A percentile compares a stretch with the other conserved stretches of the same genome.
Evolutionary conservation across 345 rosid genomes (phyloP).

Genomic region (Syzygium oleosum): DNA sequence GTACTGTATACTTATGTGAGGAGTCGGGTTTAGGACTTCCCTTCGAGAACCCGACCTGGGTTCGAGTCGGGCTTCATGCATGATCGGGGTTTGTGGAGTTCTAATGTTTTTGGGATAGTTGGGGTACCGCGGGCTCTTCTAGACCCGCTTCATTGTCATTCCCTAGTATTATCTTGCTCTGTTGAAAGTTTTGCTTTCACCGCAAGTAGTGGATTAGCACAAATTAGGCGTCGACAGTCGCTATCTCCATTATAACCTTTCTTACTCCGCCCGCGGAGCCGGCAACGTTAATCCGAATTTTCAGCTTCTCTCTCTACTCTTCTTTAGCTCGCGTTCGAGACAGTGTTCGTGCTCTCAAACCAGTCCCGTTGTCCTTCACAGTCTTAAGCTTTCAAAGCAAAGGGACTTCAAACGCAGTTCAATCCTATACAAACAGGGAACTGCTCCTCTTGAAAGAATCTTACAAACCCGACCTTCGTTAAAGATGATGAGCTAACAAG

Average conservation of each 20-base stretch:
- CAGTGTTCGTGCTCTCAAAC: accelerated
- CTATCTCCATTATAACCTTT: background rate
- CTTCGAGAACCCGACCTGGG: background rate
- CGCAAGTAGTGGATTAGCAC: background rate
- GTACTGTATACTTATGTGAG: background rate
- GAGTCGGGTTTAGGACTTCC: background rate
- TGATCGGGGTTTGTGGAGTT: background rate
- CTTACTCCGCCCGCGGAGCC: background rate
- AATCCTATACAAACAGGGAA: background rate
- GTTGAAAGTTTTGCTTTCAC: background rate
- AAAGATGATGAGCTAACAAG: background rate
- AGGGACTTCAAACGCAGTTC: background rate
- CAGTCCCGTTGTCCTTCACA: background rate
- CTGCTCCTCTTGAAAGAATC: background rate
- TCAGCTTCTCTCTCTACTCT: background rate
- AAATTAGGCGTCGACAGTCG: background rate
- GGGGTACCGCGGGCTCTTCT: background rate
- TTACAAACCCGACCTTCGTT: background rate
- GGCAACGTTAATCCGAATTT: background rate
- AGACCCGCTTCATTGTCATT: background rate
- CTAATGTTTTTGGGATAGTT: background rate
- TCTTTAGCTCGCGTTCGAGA: background rate
- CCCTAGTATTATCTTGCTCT: background rate
- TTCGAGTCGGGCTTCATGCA: background rate
- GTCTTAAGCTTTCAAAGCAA: background rate